Evolutionary conservation across 148 eudicot genomes (phyloP), one percentile per base, ranked within the genome.

Genomic region (Persicaria tinctoria): DNA sequence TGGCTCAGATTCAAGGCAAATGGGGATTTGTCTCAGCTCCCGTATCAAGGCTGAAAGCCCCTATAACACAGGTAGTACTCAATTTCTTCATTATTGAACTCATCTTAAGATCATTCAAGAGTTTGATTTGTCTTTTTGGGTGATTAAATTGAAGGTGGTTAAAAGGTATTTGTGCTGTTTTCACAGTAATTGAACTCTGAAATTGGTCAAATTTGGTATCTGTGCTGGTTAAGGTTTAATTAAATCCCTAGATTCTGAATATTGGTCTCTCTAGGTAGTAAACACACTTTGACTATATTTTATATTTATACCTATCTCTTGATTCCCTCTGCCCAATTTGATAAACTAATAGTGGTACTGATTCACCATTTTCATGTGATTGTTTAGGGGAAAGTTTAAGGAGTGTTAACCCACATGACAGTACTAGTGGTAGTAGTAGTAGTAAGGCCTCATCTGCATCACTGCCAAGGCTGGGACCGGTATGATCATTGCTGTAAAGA

Each of bases 21-120:
- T 91, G 97, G 97, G 97, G 76, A 79, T 86, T 79, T 91, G 97
- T 80, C 80, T 87, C 3, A 89, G 97, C 82, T 86, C 93, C 78
- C 82, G 85, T 63, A 83, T 89, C 82, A 89, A 91, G 80, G 89
- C 90, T 68, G 91, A 87, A 72, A 87, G 87, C 79, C 87, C 91
- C 50, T 76, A 66, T 75, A 87, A 84, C 74, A 89, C 87, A 44
- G 97, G 97, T 91, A 50, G 12, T 50, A 8, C 12, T 8, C 12
- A 50, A 50, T 50, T 50, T 50, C 41, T 32, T 32, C 1, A 32
- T 32, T 32, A 32, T 32, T 32, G 41, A 32, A 32, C 41, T 32
- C 53, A 8, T 50, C 12, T 12, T 50, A 9, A 50, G 2, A 13
- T 50, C 9, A 50, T 50, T 50, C 53, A 50, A 50, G 53, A 50